Evolutionary conservation across 768 basidiomycete genomes (phyloP), one percentile per base, ranked within the genome.

Genomic region (Lentinula sp.): DNA sequence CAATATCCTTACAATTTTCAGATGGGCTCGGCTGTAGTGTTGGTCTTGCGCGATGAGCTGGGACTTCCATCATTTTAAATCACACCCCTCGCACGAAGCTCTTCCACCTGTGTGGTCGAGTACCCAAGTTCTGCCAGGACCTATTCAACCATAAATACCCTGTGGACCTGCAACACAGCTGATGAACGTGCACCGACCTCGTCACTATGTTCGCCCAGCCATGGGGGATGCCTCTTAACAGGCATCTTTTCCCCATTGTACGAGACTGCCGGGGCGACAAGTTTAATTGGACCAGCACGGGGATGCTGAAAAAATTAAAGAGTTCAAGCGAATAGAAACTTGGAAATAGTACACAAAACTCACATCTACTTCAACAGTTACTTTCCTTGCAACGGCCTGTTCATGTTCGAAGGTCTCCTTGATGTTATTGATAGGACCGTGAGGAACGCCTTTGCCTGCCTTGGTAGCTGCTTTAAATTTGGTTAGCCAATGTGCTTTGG

Each of bases 381-480:
- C 82, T 56, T 80, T 76, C 53, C 95, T 81, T 32, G 94, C 93
- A 43, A 86, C 68, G 1, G 91, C 92, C 73, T 87, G 85, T 6
- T 93, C 93, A 72, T 97, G 95, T 37, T 85, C 83, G 68, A 97
- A 98, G 3, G 95, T 94, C 71, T 94, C 86, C 62, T 80, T 69
- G 62, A 98, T 92, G 65, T 92, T 88, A 70, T 97, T 97, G 76
- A 98, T 96, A 16, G 95, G 95, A 34, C 90, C 91, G 72, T 89
- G 88, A 6, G 92, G 91, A 28, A 93, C 85, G 10, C 94, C 95
- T 35, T 88, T 75, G 5, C 93, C 95, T 16, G 45, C 45, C 18
- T 57, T 46, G 8, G 56, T 57, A 9, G 56, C 56, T 23, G 39
- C 43, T 45, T 78, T 85, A 64, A 98, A 81, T 52, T 77, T 78